phyloP scores from a whole-genome alignment of 2,329 filamentous ascomycete genomes.

The Colletotrichum sojae region DNA sequence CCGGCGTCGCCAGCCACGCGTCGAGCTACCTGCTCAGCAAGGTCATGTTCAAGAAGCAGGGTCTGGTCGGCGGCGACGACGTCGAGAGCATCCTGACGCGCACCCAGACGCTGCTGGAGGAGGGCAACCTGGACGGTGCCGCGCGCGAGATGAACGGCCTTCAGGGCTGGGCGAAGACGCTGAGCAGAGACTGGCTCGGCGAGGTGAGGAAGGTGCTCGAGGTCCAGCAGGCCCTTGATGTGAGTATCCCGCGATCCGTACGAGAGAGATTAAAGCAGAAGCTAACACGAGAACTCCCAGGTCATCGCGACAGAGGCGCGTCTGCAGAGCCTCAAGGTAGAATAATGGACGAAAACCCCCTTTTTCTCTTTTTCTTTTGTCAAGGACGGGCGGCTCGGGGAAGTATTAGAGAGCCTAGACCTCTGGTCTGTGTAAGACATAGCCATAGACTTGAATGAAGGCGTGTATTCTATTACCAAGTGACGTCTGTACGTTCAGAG shows the following conservation, averaged over 20 bases:
- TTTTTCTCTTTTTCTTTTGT: conserved; percentile 50
- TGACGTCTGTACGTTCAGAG: not conserved
- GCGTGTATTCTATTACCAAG: conserved; percentile 39
- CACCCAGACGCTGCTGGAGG: conserved; percentile 91
- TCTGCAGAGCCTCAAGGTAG: conserved; percentile 87
- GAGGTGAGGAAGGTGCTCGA: conserved; percentile 95
- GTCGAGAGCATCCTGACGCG: conserved; percentile 94
- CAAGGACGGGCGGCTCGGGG: conserved; percentile 52
- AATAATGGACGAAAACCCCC: conserved; percentile 62
- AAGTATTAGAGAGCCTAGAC: conserved; percentile 46
- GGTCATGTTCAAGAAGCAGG: conserved; percentile 95
- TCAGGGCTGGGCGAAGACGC: conserved; percentile 93
- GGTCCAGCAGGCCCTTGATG: conserved; percentile 95
- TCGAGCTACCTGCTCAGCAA: conserved; percentile 92
- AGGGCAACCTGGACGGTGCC: conserved; percentile 91
- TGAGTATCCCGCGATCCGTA: conserved; percentile 64
- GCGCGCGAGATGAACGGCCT: conserved; percentile 96
- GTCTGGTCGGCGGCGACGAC: conserved; percentile 85
- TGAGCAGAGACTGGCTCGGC: conserved; percentile 93
- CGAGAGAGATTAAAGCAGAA: not conserved
- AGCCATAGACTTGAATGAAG: conserved; percentile 49
- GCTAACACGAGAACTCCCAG: conserved; percentile 56
- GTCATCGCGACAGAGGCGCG: conserved; percentile 92
- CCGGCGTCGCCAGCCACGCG: conserved; percentile 93
- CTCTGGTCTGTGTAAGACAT: conserved; percentile 52